Base-by-base conservation (phyloP, 1,284 basidiomycete genomes). In the Cryptococcus floricola region DNA sequence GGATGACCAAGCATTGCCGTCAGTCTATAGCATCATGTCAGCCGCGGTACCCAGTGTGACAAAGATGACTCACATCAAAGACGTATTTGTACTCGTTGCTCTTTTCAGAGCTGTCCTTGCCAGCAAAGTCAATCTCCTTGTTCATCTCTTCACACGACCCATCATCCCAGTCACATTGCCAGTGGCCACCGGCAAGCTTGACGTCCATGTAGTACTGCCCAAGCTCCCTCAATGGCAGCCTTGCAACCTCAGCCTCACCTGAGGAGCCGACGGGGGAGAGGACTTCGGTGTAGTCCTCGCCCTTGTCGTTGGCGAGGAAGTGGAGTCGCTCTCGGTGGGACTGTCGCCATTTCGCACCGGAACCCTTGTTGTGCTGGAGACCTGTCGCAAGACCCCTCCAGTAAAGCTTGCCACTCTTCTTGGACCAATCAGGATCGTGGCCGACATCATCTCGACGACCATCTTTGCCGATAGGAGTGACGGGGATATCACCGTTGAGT, bases 1-100 rank as follows among this genome's bases (percentile, higher is more conserved):
- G 16, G 75, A 76, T 39, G 68, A 71, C 76, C 76, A 78, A 48
- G 75, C 74, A 61, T 78, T 76, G 19, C 75, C 75, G 50, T 78
- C 77, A 39, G 69, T 73, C 67, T 75, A 45, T 18, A 7, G 45
- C 14, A 39, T 48, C 54, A 54, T 12, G 23, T 42, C 47, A 51
- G 43, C 27, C 6, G 5, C 9, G 13, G 14, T 1, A 16, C 3
- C 34, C 18, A 31, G 46, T 14, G 4, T 14, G 5, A n/a, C 28
- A 19, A 46, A 37, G 10, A 23, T 39, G 9, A 71, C 73, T 67
- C 58, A 75, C 68, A 54, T 78, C 77, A 54, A 78, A 73, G 12
- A 78, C 69, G 53, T 77, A 78, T 68, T 77, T 78, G 69, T 64
- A 77, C 19, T 73, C 62, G 58, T 77, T 78, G 19, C 67, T 64